A percentile compares a stretch with the other conserved stretches of the same genome.
These are phyloP conservation scores for Teratosphaeria epicoccoides DNA, from an alignment of 2,329 filamentous ascomycete genomes.

Conservation along the genomic window DNA sequence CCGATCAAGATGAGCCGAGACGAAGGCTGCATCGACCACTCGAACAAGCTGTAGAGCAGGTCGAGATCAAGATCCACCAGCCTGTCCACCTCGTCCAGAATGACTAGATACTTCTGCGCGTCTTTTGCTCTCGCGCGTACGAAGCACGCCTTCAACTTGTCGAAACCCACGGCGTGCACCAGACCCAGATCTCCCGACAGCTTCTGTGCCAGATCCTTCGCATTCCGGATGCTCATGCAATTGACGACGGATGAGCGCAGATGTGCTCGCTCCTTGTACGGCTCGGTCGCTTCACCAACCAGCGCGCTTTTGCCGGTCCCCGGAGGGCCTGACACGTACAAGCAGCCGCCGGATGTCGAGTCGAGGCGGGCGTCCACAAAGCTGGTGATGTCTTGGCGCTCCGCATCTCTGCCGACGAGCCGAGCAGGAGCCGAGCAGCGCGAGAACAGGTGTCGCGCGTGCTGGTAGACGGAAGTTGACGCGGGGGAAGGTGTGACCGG, in stretches of 20 bases:
- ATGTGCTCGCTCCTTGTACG: slow-evolving; percentile 40
- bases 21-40: slow-evolving; percentile 77
- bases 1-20: slow-evolving; percentile 78
- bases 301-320: slow-evolving; percentile 96
- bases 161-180: slow-evolving; percentile 52
- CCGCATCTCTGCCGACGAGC: slow-evolving; percentile 65
- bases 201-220: slow-evolving; percentile 72
- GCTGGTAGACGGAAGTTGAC: slow-evolving; percentile 69
- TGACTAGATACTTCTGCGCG: slow-evolving; percentile 60
- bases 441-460: slow-evolving; percentile 77
- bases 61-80: slow-evolving; percentile 81
- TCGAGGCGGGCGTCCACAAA: slow-evolving; percentile 60
- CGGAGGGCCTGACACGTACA: slow-evolving; percentile 91
- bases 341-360: slow-evolving; percentile 59
- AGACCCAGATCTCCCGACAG: slow-evolving; percentile 60
- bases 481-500: slow-evolving; percentile 56
- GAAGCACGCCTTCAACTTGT: slow-evolving; percentile 61
- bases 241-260: slow-evolving; percentile 75
- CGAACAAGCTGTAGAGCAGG: slow-evolving; percentile 85
- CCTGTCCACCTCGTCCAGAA: slow-evolving; percentile 90
- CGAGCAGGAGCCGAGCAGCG: slow-evolving; percentile 64
- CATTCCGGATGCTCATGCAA: slow-evolving; percentile 91
- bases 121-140: slow-evolving; percentile 46
- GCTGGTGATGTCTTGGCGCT: slow-evolving; percentile 52
- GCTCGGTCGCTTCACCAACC: slow-evolving; percentile 65